Evolutionary conservation across 169 alveolate species (phyloP), one percentile per base, ranked within the genome.

Genomic region (Plasmodium cynomolgi): DNA sequence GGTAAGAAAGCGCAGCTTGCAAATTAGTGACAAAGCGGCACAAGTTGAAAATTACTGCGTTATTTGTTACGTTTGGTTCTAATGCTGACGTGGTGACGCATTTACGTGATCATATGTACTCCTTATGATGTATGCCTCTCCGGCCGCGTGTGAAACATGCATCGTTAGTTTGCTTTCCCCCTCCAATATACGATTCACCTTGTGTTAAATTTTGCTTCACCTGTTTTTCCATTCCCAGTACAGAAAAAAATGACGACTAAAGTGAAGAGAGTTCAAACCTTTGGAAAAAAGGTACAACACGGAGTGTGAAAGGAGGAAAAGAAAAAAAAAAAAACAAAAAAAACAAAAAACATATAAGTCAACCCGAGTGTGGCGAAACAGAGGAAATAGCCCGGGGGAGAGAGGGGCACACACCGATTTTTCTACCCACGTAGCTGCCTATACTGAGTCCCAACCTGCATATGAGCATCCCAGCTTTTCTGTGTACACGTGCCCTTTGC

Each of bases 251-350:
- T 88, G 94, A 88, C 94, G 81, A 79, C 90, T 56, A 88, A 77
- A 33, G 94, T 88, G n/a, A 97, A 97, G 93, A 96, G 96, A 96
- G 99, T 98, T 93, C 99, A 99, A 97, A 98, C 99, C 93, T 99
- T 98, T 97, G 99, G 99, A 73, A 98, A 99, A 85, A 96, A 96
- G 94, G 94, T 88, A 88, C 29, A 4, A 33, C 39, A 29, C 20
- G 34, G 75, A 85, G 39, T 4, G 81, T 6, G 29, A 47, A 68
- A 23, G 54, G 31, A 68, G 50, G 74, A 39, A 56, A 31, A 23
- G 58, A 44, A 23, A 68, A 29, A 62, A 26, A 20, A 62, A 62
- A 62, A 29, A 68, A 56, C 1, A 11, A 68, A 68, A 68, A 29
- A 68, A 23, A 68, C 5, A 23, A 68, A 29, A 68, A 68, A 23